Base-by-base conservation (phyloP, 2,329 filamentous ascomycete genomes). In the Hypoxylon sp. region DNA sequence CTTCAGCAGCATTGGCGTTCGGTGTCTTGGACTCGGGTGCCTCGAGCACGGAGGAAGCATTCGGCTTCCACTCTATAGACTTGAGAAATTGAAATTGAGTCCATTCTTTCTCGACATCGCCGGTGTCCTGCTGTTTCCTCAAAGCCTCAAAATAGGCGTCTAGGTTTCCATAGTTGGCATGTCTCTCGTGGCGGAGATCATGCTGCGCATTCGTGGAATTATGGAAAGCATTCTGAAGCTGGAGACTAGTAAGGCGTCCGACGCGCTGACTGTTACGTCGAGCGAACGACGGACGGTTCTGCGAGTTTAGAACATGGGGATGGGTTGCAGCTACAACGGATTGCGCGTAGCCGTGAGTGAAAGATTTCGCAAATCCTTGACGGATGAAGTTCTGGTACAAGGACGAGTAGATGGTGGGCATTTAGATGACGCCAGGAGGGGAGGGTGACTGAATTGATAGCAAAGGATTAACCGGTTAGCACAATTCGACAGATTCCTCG, bases 271-370 rank as follows among this genome's bases (percentile, higher is more conserved):
- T 86, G 75, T 85, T 86, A 76, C 86, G 86, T 74, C 87, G 86
- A 68, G 84, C 86, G 77, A 89, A 91, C 76, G 87, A 87, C 70
- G 87, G 87, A 74, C 88, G 86, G 80, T 88, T 89, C 80, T 89
- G 93, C 79, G 84, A 90, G 87, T 90, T 93, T 88, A 86, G 89
- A 87, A 84, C 92, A 91, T 87, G 86, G 62, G 88, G 88, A 71
- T 97, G 94, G 72, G 93, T 93, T 77, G 94, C 95, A 78, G 96
- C 96, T 83, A 99, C 94, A 83, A 98, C 92, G 71, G 94, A 97
- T 82, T 98, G 95, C 76, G 94, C 94, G 88, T 98, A 98, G 83
- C 95, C 95, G 89, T 98, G 93, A 81, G 93, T 95, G 82, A 98
- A 92, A 78, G 94, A 94, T 86, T 98, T 98, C 79, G 93, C 91